phyloP scores from a whole-genome alignment of 2,329 filamentous ascomycete genomes.

The Penicillium sp. region DNA sequence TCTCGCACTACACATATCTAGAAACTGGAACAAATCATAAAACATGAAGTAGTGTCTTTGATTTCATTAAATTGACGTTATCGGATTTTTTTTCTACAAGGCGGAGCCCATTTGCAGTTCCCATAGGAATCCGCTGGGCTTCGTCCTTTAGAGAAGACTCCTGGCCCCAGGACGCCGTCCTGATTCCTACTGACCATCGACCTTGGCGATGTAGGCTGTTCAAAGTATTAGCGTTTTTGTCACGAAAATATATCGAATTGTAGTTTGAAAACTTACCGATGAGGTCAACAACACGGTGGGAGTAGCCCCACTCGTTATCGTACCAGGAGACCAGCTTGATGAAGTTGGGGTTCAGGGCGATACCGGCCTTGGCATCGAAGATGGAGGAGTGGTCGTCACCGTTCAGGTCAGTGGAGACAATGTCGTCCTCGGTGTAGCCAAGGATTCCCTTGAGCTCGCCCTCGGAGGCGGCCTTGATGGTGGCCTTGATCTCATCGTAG shows the following conservation, averaged over 20 bases:
- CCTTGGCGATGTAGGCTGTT: conserved; percentile 76
- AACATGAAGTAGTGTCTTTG: conserved; percentile 27
- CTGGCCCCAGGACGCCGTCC: conserved; percentile 35
- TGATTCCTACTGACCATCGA: conserved; percentile 60
- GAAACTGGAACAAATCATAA: too few species aligned
- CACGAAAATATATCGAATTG: conserved; percentile 14
- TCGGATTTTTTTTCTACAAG: conserved; percentile 26
- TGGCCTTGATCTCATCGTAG: conserved; percentile 85
- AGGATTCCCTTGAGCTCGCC: conserved; percentile 88
- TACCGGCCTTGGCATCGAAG: conserved; percentile 99
- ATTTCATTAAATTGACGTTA: conserved; percentile 34
- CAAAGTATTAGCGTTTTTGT: conserved; percentile 24
- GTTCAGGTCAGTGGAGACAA: conserved; percentile 93
- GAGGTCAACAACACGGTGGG: conserved; percentile 88
- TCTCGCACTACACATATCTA: too few species aligned
- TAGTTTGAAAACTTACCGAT: conserved; percentile 41
- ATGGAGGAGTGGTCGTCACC: conserved; percentile 94
- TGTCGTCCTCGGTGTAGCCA: conserved; percentile 93
- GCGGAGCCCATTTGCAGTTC: conserved; percentile 2
- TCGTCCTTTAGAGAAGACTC: conserved; percentile 39
- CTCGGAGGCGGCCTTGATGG: conserved; percentile 84
- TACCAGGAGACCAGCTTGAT: conserved; percentile 99
- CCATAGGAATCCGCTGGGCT: conserved; percentile 12
- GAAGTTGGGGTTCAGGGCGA: conserved; percentile 97
- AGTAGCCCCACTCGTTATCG: conserved; percentile 99